These are phyloP conservation scores for Begonia fuchsioides DNA, from an alignment of 306 rosid species.

Conservation along the genomic window DNA sequence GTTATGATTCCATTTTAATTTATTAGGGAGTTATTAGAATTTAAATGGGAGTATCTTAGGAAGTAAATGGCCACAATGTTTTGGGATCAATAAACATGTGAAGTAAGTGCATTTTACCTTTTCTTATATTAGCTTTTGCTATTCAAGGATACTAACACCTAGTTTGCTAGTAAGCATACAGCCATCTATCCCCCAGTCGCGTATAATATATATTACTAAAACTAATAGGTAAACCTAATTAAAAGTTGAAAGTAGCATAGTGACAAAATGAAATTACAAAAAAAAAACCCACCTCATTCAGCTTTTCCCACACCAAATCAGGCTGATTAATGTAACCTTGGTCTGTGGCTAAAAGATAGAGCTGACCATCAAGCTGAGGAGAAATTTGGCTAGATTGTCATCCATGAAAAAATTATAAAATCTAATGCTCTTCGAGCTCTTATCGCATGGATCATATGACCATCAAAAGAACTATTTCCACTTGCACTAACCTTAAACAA, in stretches of 20 bases:
- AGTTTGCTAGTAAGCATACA: no score
- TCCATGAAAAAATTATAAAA: constrained; percentile 8
- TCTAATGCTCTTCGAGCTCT: constrained; percentile 1
- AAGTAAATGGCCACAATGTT: no score
- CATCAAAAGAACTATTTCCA: constrained; percentile 6
- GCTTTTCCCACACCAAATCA: constrained; percentile 97
- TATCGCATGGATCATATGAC: constrained; percentile 3
- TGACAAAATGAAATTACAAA: no score
- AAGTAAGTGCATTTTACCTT: no score
- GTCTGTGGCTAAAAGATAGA: constrained; percentile 94
- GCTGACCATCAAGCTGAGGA: constrained; percentile 55
- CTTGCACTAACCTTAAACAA: constrained; percentile 81
- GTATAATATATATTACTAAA: not conserved
- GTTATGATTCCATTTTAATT: no score
- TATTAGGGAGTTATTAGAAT: no score
- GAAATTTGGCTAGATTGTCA: constrained; percentile 7
- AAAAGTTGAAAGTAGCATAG: no score
- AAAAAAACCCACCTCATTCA: constrained; percentile 53
- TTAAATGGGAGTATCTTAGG: no score
- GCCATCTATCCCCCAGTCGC: no score
- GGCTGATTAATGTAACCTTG: constrained; percentile 96
- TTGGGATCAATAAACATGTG: no score
- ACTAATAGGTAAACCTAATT: not conserved
- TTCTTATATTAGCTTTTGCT: no score
- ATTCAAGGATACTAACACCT: no score